These are phyloP conservation scores for Dictyostelium citrinum DNA, from an alignment of 78 protist genomes.

Conservation along the genomic window DNA sequence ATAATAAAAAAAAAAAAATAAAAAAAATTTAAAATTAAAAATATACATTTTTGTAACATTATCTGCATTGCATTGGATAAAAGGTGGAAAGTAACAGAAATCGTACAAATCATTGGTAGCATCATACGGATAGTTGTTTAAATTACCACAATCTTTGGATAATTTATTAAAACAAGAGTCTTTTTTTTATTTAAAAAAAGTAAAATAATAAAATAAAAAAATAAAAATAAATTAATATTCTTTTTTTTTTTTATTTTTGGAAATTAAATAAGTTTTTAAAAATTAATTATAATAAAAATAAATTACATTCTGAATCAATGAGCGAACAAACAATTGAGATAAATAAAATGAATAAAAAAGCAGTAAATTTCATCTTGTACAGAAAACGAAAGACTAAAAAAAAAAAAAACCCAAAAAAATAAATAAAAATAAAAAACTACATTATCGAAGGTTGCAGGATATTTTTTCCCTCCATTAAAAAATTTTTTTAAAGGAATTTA, in stretches of 20 bases:
- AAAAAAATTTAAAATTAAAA: too few relatives aligned
- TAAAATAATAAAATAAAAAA: background rate
- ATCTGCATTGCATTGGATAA: background rate
- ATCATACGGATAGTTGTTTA: background rate
- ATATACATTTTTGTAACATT: background rate
- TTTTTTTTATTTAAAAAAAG: too few relatives aligned
- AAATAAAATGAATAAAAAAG: background rate
- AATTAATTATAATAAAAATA: background rate
- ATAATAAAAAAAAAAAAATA: background rate
- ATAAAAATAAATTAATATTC: background rate
- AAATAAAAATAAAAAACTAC: too few relatives aligned
- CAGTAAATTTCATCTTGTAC: background rate
- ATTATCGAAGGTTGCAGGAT: too few relatives aligned
- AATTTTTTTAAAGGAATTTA: too few relatives aligned
- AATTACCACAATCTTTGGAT: background rate
- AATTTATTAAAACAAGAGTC: background rate
- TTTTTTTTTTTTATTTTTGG: too few relatives aligned
- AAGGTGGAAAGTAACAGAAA: background rate
- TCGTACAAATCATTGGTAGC: background rate
- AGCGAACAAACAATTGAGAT: background rate
- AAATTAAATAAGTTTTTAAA: too few relatives aligned
- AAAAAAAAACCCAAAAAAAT: too few relatives aligned
- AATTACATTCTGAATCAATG: background rate
- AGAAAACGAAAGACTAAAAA: too few relatives aligned
- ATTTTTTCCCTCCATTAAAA: too few relatives aligned